Evolutionary conservation across 2,329 filamentous ascomycete species (phyloP), one percentile per base, ranked within the genome.

Genomic region (Fusarium tanahbumbuense): DNA sequence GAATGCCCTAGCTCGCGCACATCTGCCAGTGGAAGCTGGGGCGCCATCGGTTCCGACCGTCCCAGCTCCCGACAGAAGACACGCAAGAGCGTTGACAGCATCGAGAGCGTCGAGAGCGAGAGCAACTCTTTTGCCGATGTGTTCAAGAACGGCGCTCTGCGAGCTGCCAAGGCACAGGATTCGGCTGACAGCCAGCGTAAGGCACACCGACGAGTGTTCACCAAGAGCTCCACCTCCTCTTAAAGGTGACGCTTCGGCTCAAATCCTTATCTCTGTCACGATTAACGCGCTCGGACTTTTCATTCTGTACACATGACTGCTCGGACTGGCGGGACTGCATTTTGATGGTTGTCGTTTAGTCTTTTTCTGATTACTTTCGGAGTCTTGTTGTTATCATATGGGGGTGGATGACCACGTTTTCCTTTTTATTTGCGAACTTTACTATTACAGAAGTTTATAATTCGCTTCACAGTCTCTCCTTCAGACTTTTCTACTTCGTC

Each of bases 11-110:
- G 91, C 83, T 90, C 93, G 69, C 91, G 92, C 72, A 93, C 91
- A 71, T 92, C 88, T 66, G 91, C 89, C 71, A 95, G 91, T 68
- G 93, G 84, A 72, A 85, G 84, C 77, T 89, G 86, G 87, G 87
- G 93, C 65, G 94, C 93, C 52, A 97, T 97, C 76, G 93, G 93
- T 56, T 96, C 92, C 4, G 92, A 97, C 81, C 90, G 93, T 64
- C 94, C 94, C 72, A 89, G 84, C 73, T 91, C 89, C 23, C 86
- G 88, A 34, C 86, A 93, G 79, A 92, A 91, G 83, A 83, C 81
- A 80, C 89, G 81, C 78, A 86, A 79, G 84, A 90, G 82, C 81
- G 85, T 81, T 58, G 91, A 90, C 69, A 93, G 91, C 73, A 83
- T 91, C 41, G 89, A 86, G 77, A 91, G 89, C 75, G 86, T 90